Base-by-base conservation (phyloP, 2,329 filamentous ascomycete genomes). In the Fusarium xylarioides region DNA sequence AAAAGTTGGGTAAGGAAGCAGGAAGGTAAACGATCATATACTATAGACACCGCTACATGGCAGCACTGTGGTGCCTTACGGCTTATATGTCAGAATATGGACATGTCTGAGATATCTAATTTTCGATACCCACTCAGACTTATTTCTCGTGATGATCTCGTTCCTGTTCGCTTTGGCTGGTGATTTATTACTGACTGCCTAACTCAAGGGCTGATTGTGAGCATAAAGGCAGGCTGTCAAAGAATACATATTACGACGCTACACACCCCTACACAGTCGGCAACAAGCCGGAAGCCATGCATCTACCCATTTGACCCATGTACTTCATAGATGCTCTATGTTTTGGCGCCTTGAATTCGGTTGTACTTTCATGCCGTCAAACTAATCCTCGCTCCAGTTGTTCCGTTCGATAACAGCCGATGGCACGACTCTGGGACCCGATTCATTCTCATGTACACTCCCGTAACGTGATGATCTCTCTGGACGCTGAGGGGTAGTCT, bases 1-100 rank as follows among this genome's bases (percentile, higher is more conserved):
- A 86, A 72, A 85, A 86, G 77, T 83, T 95, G 73, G 89, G 89
- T 56, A 85, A 87, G 63, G 91, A 93, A 75, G 91, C 91, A 21
- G 70, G 77, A 42, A 76, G 78, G 66, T 77, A 71, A 61, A 1
- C 34, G 9, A 32, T 7, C 77, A 65, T 63, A 47, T 44, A 57
- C 32, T 30, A 37, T 37, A 62, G 54, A 49, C 32, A 64, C 16
- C 63, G 44, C 56, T 62, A 50, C 59, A 53, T 49, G 9, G 34
- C 63, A 50, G 44, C 40, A 62, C 65, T 58, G 50, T 59, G 40
- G 30, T 49, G 26, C 30, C 15, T 18, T 28, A 28, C 21, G 19
- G 23, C 42, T 58, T 37, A 11, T n/a, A 15, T 57, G 26, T 28
- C 32, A 35, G 30, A 34, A 28, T 49, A 50, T 28, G 23, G 23